Evolutionary conservation across 441 rosid species (phyloP).

Genomic region (Rhodomyrtus psidioides): DNA sequence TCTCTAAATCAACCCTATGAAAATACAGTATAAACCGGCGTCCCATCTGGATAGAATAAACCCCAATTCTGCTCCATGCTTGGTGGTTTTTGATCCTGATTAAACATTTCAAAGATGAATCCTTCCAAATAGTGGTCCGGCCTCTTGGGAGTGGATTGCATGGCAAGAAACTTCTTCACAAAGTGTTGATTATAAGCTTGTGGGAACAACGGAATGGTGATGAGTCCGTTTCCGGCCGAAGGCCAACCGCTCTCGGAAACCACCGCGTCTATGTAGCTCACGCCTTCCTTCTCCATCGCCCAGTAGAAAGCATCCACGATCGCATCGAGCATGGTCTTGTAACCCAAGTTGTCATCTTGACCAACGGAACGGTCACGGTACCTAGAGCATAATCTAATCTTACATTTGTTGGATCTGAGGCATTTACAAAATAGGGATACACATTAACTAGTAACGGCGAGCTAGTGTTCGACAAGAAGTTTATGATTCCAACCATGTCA

Average conservation of each 20-base stretch:
- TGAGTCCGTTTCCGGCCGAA: background rate
- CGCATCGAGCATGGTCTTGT: background rate
- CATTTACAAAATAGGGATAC: background rate
- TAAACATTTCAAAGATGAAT: background rate
- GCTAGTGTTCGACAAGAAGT: background rate
- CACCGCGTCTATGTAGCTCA: background rate
- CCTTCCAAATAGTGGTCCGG: background rate
- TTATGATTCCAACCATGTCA: background rate
- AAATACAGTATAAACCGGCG: background rate
- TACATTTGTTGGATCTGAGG: background rate
- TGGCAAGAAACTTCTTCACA: background rate
- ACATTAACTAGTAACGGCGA: background rate
- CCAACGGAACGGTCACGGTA: background rate
- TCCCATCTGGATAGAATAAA: background rate
- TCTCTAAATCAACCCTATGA: background rate
- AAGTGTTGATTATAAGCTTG: background rate
- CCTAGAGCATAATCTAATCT: background rate
- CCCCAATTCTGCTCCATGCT: background rate
- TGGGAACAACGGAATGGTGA: background rate
- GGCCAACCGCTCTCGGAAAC: background rate
- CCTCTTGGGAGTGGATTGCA: background rate
- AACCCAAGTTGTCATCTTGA: background rate
- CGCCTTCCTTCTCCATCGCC: background rate
- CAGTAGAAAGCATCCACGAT: background rate
- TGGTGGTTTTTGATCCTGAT: background rate